Evolutionary conservation across 1,139 yeast genomes (phyloP).

Genomic region (Suhomyces guaymorum): DNA sequence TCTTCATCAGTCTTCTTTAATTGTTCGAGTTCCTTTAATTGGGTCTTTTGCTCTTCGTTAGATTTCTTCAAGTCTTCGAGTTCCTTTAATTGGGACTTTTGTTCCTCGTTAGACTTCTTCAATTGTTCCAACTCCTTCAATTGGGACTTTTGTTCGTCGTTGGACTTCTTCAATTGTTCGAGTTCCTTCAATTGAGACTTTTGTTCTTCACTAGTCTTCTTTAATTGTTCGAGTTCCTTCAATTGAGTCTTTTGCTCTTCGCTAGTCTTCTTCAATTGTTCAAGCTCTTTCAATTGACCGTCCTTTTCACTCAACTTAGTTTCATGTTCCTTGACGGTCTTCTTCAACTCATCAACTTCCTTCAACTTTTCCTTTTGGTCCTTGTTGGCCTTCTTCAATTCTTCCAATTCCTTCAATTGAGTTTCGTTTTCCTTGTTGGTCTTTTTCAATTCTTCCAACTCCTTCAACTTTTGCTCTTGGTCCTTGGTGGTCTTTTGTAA

Average conservation of each 20-base stretch:
- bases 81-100: not conserved
- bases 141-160: not conserved
- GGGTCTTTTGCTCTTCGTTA: not conserved
- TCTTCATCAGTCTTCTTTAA: not conserved
- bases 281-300: constrained; percentile 4
- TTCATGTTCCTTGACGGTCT: constrained; percentile 2
- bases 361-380: constrained; percentile 1
- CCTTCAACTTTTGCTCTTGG: constrained; percentile 2
- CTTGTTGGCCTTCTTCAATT: constrained; percentile 1
- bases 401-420: constrained; percentile 3
- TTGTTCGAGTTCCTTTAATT: not conserved
- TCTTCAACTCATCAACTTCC: constrained; percentile 1
- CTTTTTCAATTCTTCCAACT: not conserved
- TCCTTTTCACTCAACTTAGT: constrained; percentile 1
- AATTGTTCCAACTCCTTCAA: not conserved
- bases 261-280: constrained; percentile 1
- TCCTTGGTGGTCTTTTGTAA: not conserved
- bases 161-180: constrained; percentile 3
- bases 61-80: constrained; percentile 2
- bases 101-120: not conserved
- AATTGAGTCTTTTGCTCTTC: not conserved
- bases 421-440: constrained; percentile 1
- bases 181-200: constrained; percentile 1
- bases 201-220: not conserved
- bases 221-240: not conserved